A percentile compares a stretch with the other conserved stretches of the same genome.
Conservation (phyloP, 495 filamentous ascomycete species). For the Podospora anserina region DNA sequence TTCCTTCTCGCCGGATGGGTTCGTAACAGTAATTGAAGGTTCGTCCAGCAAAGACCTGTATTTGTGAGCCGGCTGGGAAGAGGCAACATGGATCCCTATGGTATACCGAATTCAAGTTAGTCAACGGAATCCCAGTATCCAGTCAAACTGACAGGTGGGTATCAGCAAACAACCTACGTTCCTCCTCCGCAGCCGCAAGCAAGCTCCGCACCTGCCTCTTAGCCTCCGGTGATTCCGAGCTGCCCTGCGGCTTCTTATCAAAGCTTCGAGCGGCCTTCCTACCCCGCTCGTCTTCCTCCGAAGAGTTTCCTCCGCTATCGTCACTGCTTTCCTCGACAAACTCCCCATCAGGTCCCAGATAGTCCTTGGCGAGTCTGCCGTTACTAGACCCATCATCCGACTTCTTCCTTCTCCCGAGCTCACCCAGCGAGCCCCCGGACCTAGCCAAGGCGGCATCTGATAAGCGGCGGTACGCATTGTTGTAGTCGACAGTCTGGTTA, state of each 20-base stretch:
- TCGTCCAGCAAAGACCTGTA: conserved; percentile 59
- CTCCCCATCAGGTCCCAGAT: conserved; percentile 59
- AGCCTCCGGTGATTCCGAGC: conserved; percentile 25
- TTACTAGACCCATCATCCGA: conserved; percentile 43
- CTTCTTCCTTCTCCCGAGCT: conserved; percentile 48
- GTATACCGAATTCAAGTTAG: conserved; percentile 18
- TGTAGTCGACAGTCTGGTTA: conserved; percentile 54
- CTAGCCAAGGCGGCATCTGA: conserved; percentile 62
- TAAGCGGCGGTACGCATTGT: conserved; percentile 58
- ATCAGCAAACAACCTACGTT: conserved; percentile 49
- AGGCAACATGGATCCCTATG: conserved; percentile 42
- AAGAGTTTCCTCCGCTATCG: conserved; percentile 45
- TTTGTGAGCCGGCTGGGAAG: conserved; percentile 36
- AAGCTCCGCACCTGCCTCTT: conserved; percentile 51
- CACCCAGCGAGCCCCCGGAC: conserved; percentile 53
- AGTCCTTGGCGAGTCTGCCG: conserved; percentile 70
- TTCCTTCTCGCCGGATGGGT: conserved; percentile 51
- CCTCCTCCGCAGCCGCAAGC: conserved; percentile 70
- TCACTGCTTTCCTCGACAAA: conserved; percentile 55
- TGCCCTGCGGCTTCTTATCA: conserved; percentile 23
- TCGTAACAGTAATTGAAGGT: conserved; percentile 61
- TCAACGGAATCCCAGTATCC: neutral
- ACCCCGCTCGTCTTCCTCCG: conserved; percentile 50
- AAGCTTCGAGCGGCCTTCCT: conserved; percentile 42
- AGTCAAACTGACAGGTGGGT: conserved; percentile 33